Conservation (phyloP, 345 rosid species). For the Bruguiera gymnorhiza region DNA sequence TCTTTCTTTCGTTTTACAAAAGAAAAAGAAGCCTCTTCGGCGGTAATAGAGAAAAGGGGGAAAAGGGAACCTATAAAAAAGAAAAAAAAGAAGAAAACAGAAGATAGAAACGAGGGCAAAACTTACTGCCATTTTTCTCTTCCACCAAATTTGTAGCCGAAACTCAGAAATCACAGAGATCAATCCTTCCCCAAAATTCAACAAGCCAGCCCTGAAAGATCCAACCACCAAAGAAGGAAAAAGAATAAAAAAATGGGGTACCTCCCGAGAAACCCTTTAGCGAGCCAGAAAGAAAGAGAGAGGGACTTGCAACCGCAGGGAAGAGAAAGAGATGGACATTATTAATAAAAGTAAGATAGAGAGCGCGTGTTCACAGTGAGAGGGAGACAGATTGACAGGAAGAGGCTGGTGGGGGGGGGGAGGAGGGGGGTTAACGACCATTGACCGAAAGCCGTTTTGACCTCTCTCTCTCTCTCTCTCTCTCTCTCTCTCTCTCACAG, state of each 20-base stretch:
- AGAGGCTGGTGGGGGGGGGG: constrained; percentile 17
- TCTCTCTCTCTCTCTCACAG: not conserved
- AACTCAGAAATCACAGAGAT: constrained; percentile 1
- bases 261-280: constrained; percentile 3
- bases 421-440: too few species aligned
- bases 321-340: not conserved
- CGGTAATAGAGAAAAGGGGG: not conserved
- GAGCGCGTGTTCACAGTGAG: not conserved
- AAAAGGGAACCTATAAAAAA: not conserved
- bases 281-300: constrained; percentile 15
- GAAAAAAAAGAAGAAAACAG: not conserved
- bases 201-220: not conserved
- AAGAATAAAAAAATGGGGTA: not conserved
- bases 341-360: not conserved
- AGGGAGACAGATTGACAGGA: not conserved
- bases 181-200: not conserved
- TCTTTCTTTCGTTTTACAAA: too few species aligned
- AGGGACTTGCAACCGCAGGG: not conserved
- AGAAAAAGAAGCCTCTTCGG: too few species aligned
- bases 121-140: constrained; percentile 64
- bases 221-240: not conserved
- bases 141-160: constrained; percentile 14
- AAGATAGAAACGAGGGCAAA: not conserved
- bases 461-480: constrained; percentile 28
- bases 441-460: constrained; percentile 56